Evolutionary conservation across 352 stramenopile genomes (phyloP).

Genomic region (Salisapilia sapeloensis): DNA sequence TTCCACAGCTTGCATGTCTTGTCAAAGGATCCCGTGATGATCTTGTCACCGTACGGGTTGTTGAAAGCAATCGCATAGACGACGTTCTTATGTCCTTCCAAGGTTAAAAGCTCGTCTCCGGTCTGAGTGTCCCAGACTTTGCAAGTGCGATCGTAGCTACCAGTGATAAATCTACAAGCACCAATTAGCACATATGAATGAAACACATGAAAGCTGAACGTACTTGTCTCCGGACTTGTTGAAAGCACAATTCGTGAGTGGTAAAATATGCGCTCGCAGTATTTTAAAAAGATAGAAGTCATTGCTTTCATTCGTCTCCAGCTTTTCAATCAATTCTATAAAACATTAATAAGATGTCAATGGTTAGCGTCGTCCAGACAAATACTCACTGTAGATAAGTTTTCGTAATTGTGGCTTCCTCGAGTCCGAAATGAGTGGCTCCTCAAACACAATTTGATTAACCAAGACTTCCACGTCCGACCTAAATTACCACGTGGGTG

Average conservation of each 20-base stretch:
- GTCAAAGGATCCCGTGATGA: slow-evolving; percentile 91
- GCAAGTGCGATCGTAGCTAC: slow-evolving; percentile 90
- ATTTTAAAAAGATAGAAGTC: slow-evolving; percentile 97
- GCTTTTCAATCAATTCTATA: slow-evolving; percentile 89
- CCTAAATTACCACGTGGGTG: slow-evolving; percentile 10
- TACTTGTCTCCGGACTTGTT: slow-evolving; percentile 94
- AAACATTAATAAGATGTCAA: not conserved
- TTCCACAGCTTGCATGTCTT: slow-evolving; percentile 96
- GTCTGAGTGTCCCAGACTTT: slow-evolving; percentile 93
- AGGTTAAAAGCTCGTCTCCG: slow-evolving; percentile 85
- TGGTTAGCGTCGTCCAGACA: not conserved
- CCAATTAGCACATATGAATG: not conserved
- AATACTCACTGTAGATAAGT: slow-evolving; percentile 80
- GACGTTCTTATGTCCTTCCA: slow-evolving; percentile 93
- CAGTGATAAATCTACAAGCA: slow-evolving; percentile 83
- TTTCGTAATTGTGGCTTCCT: slow-evolving; percentile 87
- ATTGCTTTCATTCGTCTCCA: slow-evolving; percentile 86
- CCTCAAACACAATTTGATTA: slow-evolving; percentile 92
- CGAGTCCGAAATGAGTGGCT: slow-evolving; percentile 86
- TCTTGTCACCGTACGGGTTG: slow-evolving; percentile 92
- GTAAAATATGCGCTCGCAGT: slow-evolving; percentile 87
- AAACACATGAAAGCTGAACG: slow-evolving; percentile 1
- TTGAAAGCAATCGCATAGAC: slow-evolving; percentile 96
- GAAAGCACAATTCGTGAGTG: slow-evolving; percentile 93
- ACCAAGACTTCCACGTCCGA: slow-evolving; percentile 89